These are phyloP conservation scores for Gossypium sturtianum DNA, from an alignment of 345 rosid genomes.

Conservation along the genomic window DNA sequence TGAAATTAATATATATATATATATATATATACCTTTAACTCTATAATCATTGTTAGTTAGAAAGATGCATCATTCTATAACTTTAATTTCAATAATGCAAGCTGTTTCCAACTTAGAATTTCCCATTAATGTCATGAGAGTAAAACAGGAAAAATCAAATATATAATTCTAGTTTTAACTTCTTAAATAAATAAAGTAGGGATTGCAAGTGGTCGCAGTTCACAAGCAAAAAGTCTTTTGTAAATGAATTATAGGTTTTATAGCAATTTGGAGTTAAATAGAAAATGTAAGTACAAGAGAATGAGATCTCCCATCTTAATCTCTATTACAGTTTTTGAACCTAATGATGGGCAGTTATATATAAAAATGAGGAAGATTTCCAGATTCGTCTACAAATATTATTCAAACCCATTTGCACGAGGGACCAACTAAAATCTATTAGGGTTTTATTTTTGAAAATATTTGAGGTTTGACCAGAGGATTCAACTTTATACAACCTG, in stretches of 20 bases:
- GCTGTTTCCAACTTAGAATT: neutral
- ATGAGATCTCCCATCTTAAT: neutral
- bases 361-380: neutral
- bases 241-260: no score
- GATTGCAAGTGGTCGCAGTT: neutral
- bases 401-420: neutral
- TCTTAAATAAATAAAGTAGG: no score
- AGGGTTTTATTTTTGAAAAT: neutral
- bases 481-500: neutral
- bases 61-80: neutral
- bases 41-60: neutral
- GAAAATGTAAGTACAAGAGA: neutral
- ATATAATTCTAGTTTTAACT: neutral
- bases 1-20: neutral
- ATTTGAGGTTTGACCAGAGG: constrained; percentile 2
- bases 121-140: neutral
- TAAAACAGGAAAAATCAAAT: neutral
- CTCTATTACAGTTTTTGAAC: neutral
- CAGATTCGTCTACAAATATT: neutral
- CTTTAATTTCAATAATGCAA: neutral
- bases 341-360: neutral
- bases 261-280: neutral
- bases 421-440: neutral
- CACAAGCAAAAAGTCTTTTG: no score
- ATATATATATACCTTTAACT: neutral